Percentiles rank a stretch among this genome's conserved stretches.
phyloP scores from a whole-genome alignment of 2,329 filamentous ascomycete genomes.

The Xylariaceae sp. region DNA sequence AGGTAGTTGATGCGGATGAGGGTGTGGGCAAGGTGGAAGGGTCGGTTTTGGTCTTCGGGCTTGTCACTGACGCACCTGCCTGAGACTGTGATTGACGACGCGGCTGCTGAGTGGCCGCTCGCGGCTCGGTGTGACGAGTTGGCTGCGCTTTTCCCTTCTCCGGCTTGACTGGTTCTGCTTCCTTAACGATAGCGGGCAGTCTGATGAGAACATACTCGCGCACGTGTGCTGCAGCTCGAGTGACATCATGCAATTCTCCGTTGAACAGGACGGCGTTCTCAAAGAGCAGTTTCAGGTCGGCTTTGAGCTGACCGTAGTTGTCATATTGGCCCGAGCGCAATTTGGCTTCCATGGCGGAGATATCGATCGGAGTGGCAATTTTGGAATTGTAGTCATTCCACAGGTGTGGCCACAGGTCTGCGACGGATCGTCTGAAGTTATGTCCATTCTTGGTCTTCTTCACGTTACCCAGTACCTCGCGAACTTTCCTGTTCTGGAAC shows the following conservation, averaged over 20 bases:
- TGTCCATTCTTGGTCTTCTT: constrained; percentile 83
- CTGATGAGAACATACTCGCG: constrained; percentile 55
- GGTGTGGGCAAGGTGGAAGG: constrained; percentile 32
- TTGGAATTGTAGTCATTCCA: constrained; percentile 69
- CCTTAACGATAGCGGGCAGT: constrained; percentile 40
- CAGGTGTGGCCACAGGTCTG: constrained; percentile 70
- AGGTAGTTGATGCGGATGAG: constrained; percentile 54
- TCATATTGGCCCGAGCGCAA: constrained; percentile 69
- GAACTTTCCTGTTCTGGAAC: constrained; percentile 32
- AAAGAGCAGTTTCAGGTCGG: constrained; percentile 74
- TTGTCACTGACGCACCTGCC: constrained; percentile 32
- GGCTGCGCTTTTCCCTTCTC: constrained; percentile 56
- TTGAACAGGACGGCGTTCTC: constrained; percentile 82
- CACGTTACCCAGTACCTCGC: constrained; percentile 66
- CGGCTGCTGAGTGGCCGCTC: constrained; percentile 36
- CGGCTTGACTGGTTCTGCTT: constrained; percentile 56
- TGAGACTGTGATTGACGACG: constrained; percentile 33
- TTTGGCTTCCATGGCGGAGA: constrained; percentile 77
- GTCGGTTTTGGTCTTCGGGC: constrained; percentile 37
- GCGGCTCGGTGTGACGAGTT: constrained; percentile 45
- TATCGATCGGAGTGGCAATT: constrained; percentile 78
- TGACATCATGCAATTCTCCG: constrained; percentile 71
- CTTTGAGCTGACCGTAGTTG: constrained; percentile 68
- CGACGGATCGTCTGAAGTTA: constrained; percentile 76
- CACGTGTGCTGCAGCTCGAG: constrained; percentile 52